Evolutionary conservation across 73 alveolate species (phyloP).

Genomic region (Paramecium primaurelia): DNA sequence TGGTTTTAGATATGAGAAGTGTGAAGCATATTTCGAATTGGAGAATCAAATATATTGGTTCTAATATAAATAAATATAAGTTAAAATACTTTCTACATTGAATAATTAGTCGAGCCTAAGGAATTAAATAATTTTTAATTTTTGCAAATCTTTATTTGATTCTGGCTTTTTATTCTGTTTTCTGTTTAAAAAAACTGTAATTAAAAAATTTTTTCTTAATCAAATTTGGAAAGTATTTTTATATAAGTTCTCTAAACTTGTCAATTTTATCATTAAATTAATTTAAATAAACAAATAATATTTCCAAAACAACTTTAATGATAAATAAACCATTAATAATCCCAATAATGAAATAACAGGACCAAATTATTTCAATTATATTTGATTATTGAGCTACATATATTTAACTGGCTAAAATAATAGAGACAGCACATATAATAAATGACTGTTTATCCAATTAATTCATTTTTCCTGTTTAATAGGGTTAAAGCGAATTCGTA

Average conservation of each 20-base stretch:
- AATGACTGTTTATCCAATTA: neutral
- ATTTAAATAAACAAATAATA: neutral
- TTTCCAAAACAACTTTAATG: neutral
- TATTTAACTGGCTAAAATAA: neutral
- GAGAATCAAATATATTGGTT: neutral
- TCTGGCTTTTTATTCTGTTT: neutral
- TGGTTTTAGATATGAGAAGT: neutral
- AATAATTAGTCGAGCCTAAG: neutral
- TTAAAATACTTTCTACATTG: neutral
- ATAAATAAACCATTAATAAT: neutral
- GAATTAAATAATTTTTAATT: neutral
- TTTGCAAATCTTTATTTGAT: neutral
- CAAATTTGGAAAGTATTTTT: neutral
- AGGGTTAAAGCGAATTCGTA: neutral
- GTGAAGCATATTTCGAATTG: neutral
- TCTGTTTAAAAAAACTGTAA: neutral
- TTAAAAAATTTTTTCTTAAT: neutral
- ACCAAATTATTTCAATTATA: neutral
- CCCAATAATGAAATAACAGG: neutral
- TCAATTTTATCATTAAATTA: neutral
- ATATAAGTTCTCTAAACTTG: neutral
- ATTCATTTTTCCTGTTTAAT: neutral
- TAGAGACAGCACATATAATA: neutral
- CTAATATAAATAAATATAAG: neutral
- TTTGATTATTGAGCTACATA: neutral